Percentiles rank a stretch among this genome's conserved stretches.
Evolutionary conservation across 2,329 filamentous ascomycete species (phyloP).

Genomic region (Zymoseptoria ardabiliae): DNA sequence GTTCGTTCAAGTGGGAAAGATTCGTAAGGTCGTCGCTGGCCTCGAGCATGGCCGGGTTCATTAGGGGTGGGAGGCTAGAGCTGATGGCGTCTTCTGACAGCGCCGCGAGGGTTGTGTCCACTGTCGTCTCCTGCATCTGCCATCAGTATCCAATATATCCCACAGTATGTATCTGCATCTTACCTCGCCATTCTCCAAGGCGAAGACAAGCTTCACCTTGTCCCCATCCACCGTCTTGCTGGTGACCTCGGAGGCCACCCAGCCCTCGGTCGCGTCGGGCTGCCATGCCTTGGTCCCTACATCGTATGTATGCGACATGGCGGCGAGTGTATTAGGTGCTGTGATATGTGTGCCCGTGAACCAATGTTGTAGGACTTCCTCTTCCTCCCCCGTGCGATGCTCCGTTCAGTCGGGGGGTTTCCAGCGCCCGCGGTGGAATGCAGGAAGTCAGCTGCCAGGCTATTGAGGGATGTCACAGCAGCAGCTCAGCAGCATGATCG

Average conservation of each 20-base stretch:
- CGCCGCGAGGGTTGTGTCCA: conserved; percentile 70
- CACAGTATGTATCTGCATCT: conserved; percentile 9
- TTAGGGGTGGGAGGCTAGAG: conserved; percentile 76
- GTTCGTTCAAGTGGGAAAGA: conserved; percentile 94
- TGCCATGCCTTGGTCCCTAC: conserved; percentile 97
- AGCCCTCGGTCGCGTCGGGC: conserved; percentile 90
- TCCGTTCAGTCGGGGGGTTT: neutral
- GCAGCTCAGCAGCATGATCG: neutral
- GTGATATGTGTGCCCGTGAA: neutral
- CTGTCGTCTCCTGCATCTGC: conserved; percentile 58
- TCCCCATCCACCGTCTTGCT: conserved; percentile 77
- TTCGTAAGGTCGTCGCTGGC: conserved; percentile 97
- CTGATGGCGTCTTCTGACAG: conserved; percentile 71
- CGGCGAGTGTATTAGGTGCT: conserved; percentile 1
- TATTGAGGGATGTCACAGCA: neutral
- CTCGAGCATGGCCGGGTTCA: conserved; percentile 98
- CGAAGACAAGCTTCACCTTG: conserved; percentile 81
- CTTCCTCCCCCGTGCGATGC: neutral
- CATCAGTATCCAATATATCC: conserved; percentile 1
- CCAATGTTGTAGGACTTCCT: neutral
- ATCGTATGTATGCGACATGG: conserved; percentile 91
- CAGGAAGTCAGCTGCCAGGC: neutral
- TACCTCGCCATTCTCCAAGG: conserved; percentile 90
- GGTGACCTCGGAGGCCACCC: conserved; percentile 91
- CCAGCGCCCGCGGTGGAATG: neutral